Conservation (phyloP, 371 early-diverging fungal genomes). For the Haplosporangium sp. region DNA sequence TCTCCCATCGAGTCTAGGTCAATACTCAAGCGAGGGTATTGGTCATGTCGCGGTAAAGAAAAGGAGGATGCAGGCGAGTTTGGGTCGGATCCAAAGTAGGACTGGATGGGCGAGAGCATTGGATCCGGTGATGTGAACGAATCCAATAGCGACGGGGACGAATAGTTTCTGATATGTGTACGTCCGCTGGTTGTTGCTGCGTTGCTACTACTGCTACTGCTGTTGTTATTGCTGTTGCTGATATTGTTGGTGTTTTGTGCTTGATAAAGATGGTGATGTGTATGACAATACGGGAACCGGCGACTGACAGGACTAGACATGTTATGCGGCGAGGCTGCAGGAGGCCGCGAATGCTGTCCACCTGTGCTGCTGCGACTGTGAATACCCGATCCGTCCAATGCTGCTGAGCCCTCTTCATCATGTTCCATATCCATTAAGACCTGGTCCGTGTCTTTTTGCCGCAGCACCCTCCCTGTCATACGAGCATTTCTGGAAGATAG, state of each 20-base stretch:
- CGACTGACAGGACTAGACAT: slow-evolving; percentile 6
- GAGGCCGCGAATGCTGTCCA: slow-evolving; percentile 2
- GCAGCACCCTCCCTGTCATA: too few species aligned
- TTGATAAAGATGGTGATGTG: slow-evolving; percentile 3
- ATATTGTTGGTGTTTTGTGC: neutral
- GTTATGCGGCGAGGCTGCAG: slow-evolving; percentile 4
- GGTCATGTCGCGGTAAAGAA: slow-evolving; percentile 43
- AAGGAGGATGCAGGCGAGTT: slow-evolving; percentile 40
- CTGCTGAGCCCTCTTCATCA: too few species aligned
- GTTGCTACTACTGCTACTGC: slow-evolving; percentile 24
- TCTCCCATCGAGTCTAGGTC: slow-evolving; percentile 13
- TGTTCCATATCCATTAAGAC: too few species aligned
- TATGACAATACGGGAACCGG: slow-evolving; percentile 9
- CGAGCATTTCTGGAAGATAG: too few species aligned
- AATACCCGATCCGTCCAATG: too few species aligned
- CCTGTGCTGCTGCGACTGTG: too few species aligned
- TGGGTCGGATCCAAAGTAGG: slow-evolving; percentile 52
- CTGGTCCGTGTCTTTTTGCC: too few species aligned
- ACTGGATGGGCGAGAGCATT: slow-evolving; percentile 49
- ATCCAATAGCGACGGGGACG: slow-evolving; percentile 41
- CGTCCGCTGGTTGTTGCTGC: slow-evolving; percentile 26
- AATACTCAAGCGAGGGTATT: slow-evolving; percentile 25
- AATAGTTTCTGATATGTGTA: slow-evolving; percentile 39
- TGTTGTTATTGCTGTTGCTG: slow-evolving; percentile 8
- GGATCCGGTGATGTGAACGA: slow-evolving; percentile 48